Conservation (phyloP, 169 alveolate genomes). For the Cyclospora cayetanensis region DNA sequence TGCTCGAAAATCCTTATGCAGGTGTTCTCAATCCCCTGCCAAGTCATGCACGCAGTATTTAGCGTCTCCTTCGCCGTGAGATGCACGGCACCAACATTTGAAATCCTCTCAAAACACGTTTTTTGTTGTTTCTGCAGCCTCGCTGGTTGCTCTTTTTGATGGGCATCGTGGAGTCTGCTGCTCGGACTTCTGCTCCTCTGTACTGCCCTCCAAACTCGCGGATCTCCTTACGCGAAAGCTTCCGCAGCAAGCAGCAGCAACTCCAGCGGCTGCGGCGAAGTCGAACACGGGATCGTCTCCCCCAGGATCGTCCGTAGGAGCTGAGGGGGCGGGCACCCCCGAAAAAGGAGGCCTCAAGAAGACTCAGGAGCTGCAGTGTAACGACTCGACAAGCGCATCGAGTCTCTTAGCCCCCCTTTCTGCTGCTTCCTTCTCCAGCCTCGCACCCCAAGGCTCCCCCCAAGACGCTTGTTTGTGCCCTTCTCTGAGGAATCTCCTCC, state of each 20-base stretch:
- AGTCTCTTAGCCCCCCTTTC: neutral
- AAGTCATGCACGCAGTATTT: too few relatives aligned
- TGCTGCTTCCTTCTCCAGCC: conserved; percentile 32
- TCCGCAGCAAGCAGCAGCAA: neutral
- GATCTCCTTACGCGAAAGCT: neutral
- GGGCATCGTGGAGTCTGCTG: conserved; percentile 64
- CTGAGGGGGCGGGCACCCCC: neutral
- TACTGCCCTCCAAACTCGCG: conserved; percentile 5
- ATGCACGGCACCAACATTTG: neutral
- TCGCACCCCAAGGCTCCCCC: neutral
- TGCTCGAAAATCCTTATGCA: neutral
- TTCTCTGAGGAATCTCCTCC: neutral
- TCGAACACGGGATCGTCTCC: neutral
- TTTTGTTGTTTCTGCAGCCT: neutral
- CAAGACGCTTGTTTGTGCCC: neutral
- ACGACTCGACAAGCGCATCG: neutral
- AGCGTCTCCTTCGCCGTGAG: too few relatives aligned
- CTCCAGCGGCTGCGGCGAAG: neutral
- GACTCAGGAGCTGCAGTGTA: neutral
- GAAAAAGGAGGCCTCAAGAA: neutral
- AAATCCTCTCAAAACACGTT: neutral
- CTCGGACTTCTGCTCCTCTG: conserved; percentile 64
- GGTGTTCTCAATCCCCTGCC: too few relatives aligned
- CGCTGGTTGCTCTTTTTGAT: conserved; percentile 59
- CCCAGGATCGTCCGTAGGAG: neutral